Conservation (phyloP, 805 yeast genomes). For the Kluyveromyces siamensis region DNA sequence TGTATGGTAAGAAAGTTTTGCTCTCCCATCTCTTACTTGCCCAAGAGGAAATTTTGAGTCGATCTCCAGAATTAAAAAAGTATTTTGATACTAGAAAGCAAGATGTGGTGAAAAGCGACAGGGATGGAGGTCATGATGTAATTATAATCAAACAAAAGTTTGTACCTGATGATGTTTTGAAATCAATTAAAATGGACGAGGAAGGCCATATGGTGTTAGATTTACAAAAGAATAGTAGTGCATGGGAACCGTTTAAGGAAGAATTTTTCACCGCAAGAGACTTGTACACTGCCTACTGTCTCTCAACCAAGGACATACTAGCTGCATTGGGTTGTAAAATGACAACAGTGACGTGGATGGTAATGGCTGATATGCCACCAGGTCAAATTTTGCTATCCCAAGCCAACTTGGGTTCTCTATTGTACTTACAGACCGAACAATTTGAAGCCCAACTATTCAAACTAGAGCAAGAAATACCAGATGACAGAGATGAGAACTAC, state of each 20-base stretch:
- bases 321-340: constrained; percentile 53
- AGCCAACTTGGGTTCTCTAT: constrained; percentile 61
- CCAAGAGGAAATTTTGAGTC: constrained; percentile 49
- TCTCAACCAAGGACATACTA: constrained; percentile 58
- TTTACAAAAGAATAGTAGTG: constrained; percentile 35
- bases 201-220: constrained; percentile 26
- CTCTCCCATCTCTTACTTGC: constrained; percentile 58
- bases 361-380: constrained; percentile 58
- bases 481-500: constrained; percentile 19
- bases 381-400: constrained; percentile 56
- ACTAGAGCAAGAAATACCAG: constrained; percentile 21
- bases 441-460: constrained; percentile 40
- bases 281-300: constrained; percentile 58
- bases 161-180: constrained; percentile 20
- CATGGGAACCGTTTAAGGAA: constrained; percentile 67
- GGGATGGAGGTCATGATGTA: constrained; percentile 7
- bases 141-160: constrained; percentile 13
- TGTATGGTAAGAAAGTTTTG: constrained; percentile 45
- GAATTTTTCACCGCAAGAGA: constrained; percentile 77
- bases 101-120: constrained; percentile 13
- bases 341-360: constrained; percentile 63
- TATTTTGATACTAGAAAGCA: constrained; percentile 27
- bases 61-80: constrained; percentile 30
- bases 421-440: constrained; percentile 59
- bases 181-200: constrained; percentile 20